These are phyloP conservation scores for Botryotinia globosa DNA, from an alignment of 2,329 filamentous ascomycete species.

Conservation along the genomic window DNA sequence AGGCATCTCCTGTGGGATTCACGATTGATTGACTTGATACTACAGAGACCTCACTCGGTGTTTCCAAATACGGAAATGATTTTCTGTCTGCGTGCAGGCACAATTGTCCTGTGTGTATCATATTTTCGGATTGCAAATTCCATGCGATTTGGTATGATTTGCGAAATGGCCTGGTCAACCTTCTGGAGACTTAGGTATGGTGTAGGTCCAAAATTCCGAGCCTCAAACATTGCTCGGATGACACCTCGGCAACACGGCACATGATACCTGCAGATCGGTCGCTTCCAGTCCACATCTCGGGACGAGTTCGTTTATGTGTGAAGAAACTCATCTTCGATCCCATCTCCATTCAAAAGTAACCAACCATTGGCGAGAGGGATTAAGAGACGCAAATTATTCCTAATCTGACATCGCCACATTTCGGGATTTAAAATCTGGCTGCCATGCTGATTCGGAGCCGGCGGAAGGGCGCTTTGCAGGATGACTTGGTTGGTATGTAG, in stretches of 20 bases:
- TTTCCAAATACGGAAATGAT: neutral
- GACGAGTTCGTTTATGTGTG: neutral
- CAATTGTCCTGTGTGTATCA: neutral
- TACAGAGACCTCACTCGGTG: neutral
- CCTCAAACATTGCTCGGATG: neutral
- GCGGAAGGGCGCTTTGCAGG: neutral
- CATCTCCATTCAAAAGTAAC: neutral
- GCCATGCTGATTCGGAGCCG: neutral
- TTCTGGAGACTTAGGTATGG: neutral
- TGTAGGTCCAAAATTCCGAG: neutral
- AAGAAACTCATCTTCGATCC: neutral
- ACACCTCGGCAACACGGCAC: neutral
- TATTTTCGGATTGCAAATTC: neutral
- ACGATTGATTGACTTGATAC: neutral
- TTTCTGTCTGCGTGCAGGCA: neutral
- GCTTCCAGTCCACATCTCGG: neutral
- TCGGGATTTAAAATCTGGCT: neutral
- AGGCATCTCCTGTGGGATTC: neutral
- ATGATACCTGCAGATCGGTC: neutral
- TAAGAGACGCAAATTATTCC: neutral
- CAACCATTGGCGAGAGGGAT: neutral
- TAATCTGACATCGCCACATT: constrained; percentile 5
- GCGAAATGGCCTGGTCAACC: neutral
- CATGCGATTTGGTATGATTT: neutral
- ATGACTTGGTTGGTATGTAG: neutral